Base-by-base conservation (phyloP, 352 stramenopile genomes). In the Globisporangium paddicum region DNA sequence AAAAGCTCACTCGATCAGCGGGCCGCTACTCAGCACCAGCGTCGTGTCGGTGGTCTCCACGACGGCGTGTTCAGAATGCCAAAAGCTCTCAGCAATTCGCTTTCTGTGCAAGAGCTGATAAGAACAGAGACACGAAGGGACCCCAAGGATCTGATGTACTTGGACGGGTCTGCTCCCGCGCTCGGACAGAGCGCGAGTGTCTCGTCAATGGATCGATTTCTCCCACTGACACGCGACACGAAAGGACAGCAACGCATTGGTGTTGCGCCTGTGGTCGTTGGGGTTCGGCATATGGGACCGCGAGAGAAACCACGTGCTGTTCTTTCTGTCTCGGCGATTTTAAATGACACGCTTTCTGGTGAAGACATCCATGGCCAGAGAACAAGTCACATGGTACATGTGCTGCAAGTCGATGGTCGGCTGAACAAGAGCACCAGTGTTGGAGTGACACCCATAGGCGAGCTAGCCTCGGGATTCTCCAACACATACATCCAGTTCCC, bases 401-500 rank as follows among this genome's bases (percentile, higher is more conserved):
- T 25, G 51, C 10, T 35, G 9, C 8, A 58, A 6, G 3, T 8
- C 13, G 10, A 35, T 21, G 14, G 37, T 42, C 37, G 5, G 18
- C 37, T 42, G 48, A 55, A 55, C n/a, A 18, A 44, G 32, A 25
- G 30, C 8, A 4, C 44, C 3, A 46, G 8, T 19, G 5, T 13
- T 19, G 18, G 23, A 42, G 19, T 23, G 23, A 34, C 11, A 26
- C 3, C 26, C 11, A 34, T 23, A 9, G 34, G 10, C 4, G 35
- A 40, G 16, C 23, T 4, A 16, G 41, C 7, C 8, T 40, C 58
- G 2, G 40, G 5, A 19, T 50, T 61, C 14, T 55, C 65, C 8
- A 89, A 66, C 40, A 64, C 76, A 34, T 86, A 86, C 50, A 69
- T 90, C 30, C 80, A 88, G 44, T 90, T 90, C 46, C 80, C 79